Evolutionary conservation across 768 basidiomycete species (phyloP).

Genomic region (Brasilioporus rufonigricans): DNA sequence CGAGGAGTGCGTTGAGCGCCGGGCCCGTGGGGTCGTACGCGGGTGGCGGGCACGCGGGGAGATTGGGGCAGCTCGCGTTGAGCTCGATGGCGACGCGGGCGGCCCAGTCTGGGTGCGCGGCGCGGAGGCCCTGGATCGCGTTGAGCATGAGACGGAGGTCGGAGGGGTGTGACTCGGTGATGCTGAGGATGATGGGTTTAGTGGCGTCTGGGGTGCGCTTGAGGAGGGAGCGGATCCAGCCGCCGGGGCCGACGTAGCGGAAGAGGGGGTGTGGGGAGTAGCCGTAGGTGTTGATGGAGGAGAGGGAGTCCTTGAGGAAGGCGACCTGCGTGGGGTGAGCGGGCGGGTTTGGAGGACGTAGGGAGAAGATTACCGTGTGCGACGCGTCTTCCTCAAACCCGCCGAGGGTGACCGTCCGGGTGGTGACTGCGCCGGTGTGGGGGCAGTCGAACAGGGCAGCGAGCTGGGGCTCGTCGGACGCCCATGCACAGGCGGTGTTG

Average conservation of each 20-base stretch:
- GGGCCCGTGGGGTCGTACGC: constrained; percentile 54
- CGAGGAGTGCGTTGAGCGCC: constrained; percentile 50
- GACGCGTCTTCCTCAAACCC: constrained; percentile 67
- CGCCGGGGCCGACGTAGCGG: constrained; percentile 47
- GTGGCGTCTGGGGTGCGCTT: constrained; percentile 32
- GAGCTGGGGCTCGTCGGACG: constrained; percentile 65
- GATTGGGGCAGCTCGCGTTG: constrained; percentile 86
- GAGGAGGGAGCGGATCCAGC: constrained; percentile 54
- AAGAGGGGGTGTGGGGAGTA: constrained; percentile 77
- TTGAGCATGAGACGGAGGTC: constrained; percentile 55
- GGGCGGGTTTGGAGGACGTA: not conserved
- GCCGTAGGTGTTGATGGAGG: constrained; percentile 84
- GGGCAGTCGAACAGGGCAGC: constrained; percentile 61
- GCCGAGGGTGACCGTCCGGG: constrained; percentile 67
- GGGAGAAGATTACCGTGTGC: constrained; percentile 48
- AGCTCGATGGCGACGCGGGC: constrained; percentile 68
- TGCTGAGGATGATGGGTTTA: constrained; percentile 78
- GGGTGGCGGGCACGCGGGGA: constrained; percentile 56
- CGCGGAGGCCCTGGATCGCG: constrained; percentile 60
- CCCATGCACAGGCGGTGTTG: constrained; percentile 83
- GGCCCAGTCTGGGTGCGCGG: constrained; percentile 28
- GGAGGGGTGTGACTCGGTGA: constrained; percentile 58
- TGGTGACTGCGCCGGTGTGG: constrained; percentile 77
- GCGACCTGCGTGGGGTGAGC: constrained; percentile 50
- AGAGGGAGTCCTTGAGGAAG: constrained; percentile 46